Percentiles rank a stretch among this genome's conserved stretches.
phyloP scores from a whole-genome alignment of 202 grass and related monocot genomes.

The Schoenoplectus tabernaemontani region DNA sequence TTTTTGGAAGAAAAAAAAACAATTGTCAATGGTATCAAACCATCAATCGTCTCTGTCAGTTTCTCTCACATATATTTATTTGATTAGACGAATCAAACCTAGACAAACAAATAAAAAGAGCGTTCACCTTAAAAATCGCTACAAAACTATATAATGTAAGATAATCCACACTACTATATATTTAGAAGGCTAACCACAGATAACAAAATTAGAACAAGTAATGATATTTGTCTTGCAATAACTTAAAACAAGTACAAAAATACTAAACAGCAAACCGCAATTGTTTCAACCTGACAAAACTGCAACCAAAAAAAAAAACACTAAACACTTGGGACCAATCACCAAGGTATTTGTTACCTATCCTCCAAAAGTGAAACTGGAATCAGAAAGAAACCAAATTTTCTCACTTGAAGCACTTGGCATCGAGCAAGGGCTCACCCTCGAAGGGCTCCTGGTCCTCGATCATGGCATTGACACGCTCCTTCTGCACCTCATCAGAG shows the following conservation, averaged over 20 bases:
- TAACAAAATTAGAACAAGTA: slow-evolving; percentile 14
- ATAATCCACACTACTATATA: not conserved
- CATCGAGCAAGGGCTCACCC: slow-evolving; percentile 53
- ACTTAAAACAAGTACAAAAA: slow-evolving; percentile 15
- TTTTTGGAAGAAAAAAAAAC: no score
- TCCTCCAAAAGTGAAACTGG: not conserved
- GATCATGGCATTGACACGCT: slow-evolving; percentile 63
- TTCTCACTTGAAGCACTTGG: slow-evolving; percentile 82
- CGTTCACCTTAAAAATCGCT: not conserved
- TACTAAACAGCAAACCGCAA: slow-evolving; percentile 6
- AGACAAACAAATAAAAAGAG: no score
- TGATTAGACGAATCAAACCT: no score
- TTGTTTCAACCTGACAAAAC: slow-evolving; percentile 17
- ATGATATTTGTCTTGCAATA: not conserved
- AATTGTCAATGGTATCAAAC: no score
- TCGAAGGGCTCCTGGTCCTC: slow-evolving; percentile 82
- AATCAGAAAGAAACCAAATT: not conserved
- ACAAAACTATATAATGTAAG: not conserved
- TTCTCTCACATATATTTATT: no score
- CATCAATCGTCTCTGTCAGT: no score
- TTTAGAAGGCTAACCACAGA: not conserved
- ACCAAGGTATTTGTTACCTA: not conserved
- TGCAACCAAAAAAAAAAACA: not conserved
- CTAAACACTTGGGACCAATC: not conserved
- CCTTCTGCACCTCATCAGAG: slow-evolving; percentile 68